A percentile compares a stretch with the other conserved stretches of the same genome.
These are phyloP conservation scores for Bothriochloa decipiens DNA, from an alignment of 176 grass and related monocot genomes.

Conservation along the genomic window DNA sequence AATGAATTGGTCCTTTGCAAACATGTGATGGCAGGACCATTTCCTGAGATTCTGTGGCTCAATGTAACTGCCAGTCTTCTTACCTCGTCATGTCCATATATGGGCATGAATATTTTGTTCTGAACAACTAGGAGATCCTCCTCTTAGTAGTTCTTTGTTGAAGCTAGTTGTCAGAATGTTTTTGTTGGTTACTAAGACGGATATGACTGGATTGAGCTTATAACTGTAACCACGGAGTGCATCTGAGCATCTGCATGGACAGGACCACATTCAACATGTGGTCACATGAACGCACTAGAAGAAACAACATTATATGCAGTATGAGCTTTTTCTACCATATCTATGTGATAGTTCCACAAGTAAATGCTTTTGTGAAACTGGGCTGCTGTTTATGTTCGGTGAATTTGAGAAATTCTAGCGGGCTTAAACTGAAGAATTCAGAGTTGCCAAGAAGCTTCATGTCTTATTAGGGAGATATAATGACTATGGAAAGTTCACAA, in stretches of 20 bases:
- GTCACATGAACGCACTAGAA: slow-evolving; percentile 22
- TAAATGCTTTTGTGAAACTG: slow-evolving; percentile 18
- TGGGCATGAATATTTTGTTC: slow-evolving; percentile 20
- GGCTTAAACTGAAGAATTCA: background rate
- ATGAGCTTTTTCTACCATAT: background rate
- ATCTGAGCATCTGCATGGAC: slow-evolving; percentile 30
- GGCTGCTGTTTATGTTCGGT: slow-evolving; percentile 10
- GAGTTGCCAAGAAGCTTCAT: background rate
- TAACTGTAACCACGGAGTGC: slow-evolving; percentile 13
- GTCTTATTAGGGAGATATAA: slow-evolving; percentile 13
- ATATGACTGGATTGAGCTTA: slow-evolving; percentile 2
- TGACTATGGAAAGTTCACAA: background rate
- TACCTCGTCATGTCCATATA: slow-evolving; percentile 11
- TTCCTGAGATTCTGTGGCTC: slow-evolving; percentile 8
- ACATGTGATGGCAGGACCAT: slow-evolving; percentile 36
- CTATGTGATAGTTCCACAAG: slow-evolving; percentile 26
- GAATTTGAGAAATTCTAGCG: background rate
- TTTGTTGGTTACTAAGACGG: slow-evolving; percentile 19
- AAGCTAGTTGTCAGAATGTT: background rate
- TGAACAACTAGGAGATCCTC: slow-evolving; percentile 21
- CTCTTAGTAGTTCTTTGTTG: slow-evolving; percentile 3
- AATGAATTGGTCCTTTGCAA: slow-evolving; percentile 8
- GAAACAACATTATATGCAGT: background rate
- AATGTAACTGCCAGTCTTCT: slow-evolving; percentile 5
- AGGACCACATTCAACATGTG: slow-evolving; percentile 11